Evolutionary conservation across 352 stramenopile species (phyloP), one percentile per base, ranked within the genome.

Genomic region (Thalassiosira mediterranea): DNA sequence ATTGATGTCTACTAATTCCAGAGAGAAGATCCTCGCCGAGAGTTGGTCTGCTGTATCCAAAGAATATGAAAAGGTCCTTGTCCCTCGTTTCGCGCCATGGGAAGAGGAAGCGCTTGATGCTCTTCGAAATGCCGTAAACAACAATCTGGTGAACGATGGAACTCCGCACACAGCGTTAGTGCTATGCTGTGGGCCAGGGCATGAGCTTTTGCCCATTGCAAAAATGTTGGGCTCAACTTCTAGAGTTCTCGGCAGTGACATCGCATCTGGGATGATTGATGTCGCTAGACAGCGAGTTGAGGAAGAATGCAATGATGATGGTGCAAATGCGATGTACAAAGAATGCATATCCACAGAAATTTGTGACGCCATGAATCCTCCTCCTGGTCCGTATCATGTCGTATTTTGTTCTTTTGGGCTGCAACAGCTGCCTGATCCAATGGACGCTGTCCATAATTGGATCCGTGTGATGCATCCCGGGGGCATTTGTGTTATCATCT

Each of bases 401-500:
- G 21, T 65, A 46, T 72, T 72, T 38, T 72, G 49, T 13, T 48
- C 54, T 19, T 72, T 72, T 52, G 63, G 63, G 11, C 32, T 72
- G 37, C 63, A 72, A 34, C 63, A 72, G 52, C 51, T 72, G 13
- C 63, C 63, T 4, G 17, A 29, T 1, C 63, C 63, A 0, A 13
- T 72, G 17, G 2, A 4, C 4, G 63, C 54, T 10, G 28, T 72
- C 5, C 1, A 26, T 19, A 4, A 32, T 5, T 72, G 63, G 63
- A 56, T 72, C 10, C n/a, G 17, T 1, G 29, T 13, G n/a, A 2
- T 56, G 21, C 15, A 47, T 10, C 48, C 48, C 15, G 63, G 51
- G 2, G 63, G 63, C 13, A 48, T 66, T 1, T 63, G 51, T 34
- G 63, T 47, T 2, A 29, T 72, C 1, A 47, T 63, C 26, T 72